Conservation (phyloP, 345 rosid species). For the Eutrema japonicum region DNA sequence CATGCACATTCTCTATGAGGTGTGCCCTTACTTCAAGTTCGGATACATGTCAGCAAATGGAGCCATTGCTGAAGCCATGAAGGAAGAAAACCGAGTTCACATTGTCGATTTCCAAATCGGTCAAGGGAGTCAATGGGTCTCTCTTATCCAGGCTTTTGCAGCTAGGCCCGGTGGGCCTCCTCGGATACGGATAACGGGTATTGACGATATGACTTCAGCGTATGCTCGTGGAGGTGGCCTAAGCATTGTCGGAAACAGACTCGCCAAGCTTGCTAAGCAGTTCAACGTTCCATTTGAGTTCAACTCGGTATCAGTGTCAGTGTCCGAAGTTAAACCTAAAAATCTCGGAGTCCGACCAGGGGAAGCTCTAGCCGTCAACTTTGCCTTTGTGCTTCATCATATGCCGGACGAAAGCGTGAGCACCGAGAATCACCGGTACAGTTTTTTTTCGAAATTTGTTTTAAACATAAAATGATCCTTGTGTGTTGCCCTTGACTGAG, state of each 20-base stretch:
- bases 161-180: constrained; percentile 98
- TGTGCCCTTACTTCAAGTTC: constrained; percentile 91
- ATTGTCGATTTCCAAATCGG: constrained; percentile 87
- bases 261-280: constrained; percentile 66
- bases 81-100: constrained; percentile 84
- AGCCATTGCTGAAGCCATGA: constrained; percentile 98
- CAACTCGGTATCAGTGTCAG: constrained; percentile 67
- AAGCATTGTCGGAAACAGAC: constrained; percentile 71
- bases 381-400: constrained; percentile 88
- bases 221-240: constrained; percentile 93
- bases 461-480: background rate
- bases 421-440: constrained; percentile 71
- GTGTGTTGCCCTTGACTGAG: background rate
- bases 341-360: constrained; percentile 58
- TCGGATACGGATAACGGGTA: constrained; percentile 77
- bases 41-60: constrained; percentile 99
- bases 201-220: constrained; percentile 79
- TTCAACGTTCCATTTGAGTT: constrained; percentile 89
- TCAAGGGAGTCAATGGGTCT: constrained; percentile 94
- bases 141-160: constrained; percentile 97
- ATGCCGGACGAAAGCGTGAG: constrained; percentile 96
- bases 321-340: constrained; percentile 56
- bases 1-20: constrained; percentile 92
- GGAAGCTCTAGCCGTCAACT: constrained; percentile 86
- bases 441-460: background rate